A percentile compares a stretch with the other conserved stretches of the same genome.
phyloP scores from a whole-genome alignment of 2,329 filamentous ascomycete species.

The Epichloe uncinata region DNA sequence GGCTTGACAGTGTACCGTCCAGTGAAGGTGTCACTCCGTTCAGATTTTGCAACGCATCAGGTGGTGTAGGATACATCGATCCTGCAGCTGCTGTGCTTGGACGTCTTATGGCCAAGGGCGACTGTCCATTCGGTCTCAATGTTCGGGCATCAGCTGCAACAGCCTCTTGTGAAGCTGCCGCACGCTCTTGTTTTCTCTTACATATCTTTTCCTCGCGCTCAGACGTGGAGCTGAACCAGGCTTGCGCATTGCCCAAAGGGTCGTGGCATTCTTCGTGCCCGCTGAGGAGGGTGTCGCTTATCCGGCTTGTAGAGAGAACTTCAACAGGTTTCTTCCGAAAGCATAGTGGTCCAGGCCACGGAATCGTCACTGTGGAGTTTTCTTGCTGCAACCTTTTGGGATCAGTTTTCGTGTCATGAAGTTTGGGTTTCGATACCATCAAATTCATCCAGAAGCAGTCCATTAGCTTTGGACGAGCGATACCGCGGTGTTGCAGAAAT shows the following conservation, averaged over 20 bases:
- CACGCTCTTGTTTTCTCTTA: slow-evolving; percentile 38
- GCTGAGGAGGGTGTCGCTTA: slow-evolving; percentile 25
- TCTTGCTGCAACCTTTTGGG: slow-evolving; percentile 25
- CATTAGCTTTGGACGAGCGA: slow-evolving; percentile 29
- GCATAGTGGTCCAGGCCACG: slow-evolving; percentile 42
- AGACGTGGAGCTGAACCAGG: slow-evolving; percentile 31
- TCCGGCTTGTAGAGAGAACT: slow-evolving; percentile 23
- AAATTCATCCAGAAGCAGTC: slow-evolving; percentile 38
- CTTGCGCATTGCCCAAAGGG: slow-evolving; percentile 32
- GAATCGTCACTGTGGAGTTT: slow-evolving; percentile 27
- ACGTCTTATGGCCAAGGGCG: slow-evolving; percentile 37
- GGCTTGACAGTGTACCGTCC: slow-evolving; percentile 43
- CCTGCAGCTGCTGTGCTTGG: slow-evolving; percentile 33
- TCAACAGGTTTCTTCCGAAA: slow-evolving; percentile 35
- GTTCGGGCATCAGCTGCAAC: slow-evolving; percentile 28
- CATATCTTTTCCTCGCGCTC: slow-evolving; percentile 34
- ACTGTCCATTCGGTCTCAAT: slow-evolving; percentile 33
- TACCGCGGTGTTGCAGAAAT: slow-evolving; percentile 37
- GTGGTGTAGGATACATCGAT: slow-evolving; percentile 59
- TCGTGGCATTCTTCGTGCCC: slow-evolving; percentile 32
- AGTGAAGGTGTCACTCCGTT: slow-evolving; percentile 42
- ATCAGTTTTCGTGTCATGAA: slow-evolving; percentile 28
- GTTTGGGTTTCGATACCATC: slow-evolving; percentile 31
- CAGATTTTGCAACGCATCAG: slow-evolving; percentile 46
- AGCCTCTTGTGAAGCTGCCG: slow-evolving; percentile 28